phyloP scores from a whole-genome alignment of 768 basidiomycete genomes.

The Termitomyces sp. region DNA sequence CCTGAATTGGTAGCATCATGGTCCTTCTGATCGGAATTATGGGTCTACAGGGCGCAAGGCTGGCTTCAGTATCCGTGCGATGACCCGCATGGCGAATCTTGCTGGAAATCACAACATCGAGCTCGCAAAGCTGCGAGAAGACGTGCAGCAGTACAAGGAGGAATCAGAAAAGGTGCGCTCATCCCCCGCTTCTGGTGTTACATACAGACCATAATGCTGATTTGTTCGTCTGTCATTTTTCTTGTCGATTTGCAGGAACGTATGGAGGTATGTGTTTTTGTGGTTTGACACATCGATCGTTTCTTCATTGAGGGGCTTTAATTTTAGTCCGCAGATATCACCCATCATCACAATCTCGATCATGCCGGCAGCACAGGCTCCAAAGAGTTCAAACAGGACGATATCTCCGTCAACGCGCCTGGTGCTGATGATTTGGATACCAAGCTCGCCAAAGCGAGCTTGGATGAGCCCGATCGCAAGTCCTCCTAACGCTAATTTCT shows the following conservation, averaged over 20 bases:
- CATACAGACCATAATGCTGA: not conserved
- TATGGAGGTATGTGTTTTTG: conserved; percentile 21
- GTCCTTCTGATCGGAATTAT: conserved; percentile 3
- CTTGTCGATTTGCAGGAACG: conserved; percentile 26
- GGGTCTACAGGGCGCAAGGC: conserved; percentile 74
- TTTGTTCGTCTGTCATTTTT: not conserved
- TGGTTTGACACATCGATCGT: not conserved
- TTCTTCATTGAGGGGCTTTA: conserved; percentile 7
- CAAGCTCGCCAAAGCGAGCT: conserved; percentile 27
- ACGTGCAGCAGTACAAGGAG: conserved; percentile 69
- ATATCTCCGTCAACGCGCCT: conserved; percentile 17
- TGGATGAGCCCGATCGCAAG: conserved; percentile 19
- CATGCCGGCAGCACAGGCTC: conserved; percentile 10
- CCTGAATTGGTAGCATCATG: not conserved
- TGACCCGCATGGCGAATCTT: conserved; percentile 72
- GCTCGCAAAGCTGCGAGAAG: conserved; percentile 49
- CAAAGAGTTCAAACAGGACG: conserved; percentile 18
- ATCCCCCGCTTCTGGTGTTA: not conserved
- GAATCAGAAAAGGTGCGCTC: conserved; percentile 61
- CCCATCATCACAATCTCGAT: conserved; percentile 43
- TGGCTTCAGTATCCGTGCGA: conserved; percentile 81
- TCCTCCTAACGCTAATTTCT: not conserved
- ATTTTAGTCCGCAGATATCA: conserved; percentile 35
- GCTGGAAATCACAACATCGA: conserved; percentile 35
- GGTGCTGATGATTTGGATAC: conserved; percentile 20